phyloP scores from a whole-genome alignment of 2,329 filamentous ascomycete species.

The Hymenoscyphus scutula region DNA sequence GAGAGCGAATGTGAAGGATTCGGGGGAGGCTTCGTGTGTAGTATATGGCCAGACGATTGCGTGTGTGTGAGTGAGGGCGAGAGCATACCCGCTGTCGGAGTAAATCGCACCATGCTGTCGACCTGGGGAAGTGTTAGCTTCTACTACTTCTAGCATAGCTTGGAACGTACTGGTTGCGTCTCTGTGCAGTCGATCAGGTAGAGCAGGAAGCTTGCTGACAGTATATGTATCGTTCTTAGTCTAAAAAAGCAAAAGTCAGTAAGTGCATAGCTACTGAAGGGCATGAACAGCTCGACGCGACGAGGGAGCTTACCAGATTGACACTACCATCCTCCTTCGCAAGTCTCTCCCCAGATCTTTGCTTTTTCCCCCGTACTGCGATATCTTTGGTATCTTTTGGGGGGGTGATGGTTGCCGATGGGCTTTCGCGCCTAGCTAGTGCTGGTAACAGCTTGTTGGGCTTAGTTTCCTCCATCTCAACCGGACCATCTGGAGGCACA shows the following conservation, averaged over 20 bases:
- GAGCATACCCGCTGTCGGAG: conserved; percentile 67
- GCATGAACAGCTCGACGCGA: not conserved
- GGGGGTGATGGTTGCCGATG: conserved; percentile 27
- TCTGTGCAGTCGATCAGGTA: conserved; percentile 73
- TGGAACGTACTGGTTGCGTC: conserved; percentile 60
- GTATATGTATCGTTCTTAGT: conserved; percentile 82
- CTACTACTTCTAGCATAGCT: conserved; percentile 11
- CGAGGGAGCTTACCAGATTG: conserved; percentile 54
- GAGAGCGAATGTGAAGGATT: conserved; percentile 77
- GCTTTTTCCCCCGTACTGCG: conserved; percentile 60
- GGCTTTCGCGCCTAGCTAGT: conserved; percentile 40
- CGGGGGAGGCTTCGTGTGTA: conserved; percentile 62
- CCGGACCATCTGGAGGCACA: conserved; percentile 44
- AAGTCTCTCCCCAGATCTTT: conserved; percentile 59
- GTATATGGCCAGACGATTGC: conserved; percentile 91
- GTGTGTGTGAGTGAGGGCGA: conserved; percentile 76
- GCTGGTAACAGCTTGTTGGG: conserved; percentile 42
- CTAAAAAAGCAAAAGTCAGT: conserved; percentile 43
- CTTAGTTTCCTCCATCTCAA: conserved; percentile 58
- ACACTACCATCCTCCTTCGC: conserved; percentile 69
- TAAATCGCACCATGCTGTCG: conserved; percentile 65
- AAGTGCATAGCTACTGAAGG: not conserved
- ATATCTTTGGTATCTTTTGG: conserved; percentile 51
- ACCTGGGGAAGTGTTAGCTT: conserved; percentile 41
- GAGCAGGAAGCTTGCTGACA: conserved; percentile 78